Conservation (phyloP, 2,329 filamentous ascomycete genomes). For the Blastomyces emzantsi region DNA sequence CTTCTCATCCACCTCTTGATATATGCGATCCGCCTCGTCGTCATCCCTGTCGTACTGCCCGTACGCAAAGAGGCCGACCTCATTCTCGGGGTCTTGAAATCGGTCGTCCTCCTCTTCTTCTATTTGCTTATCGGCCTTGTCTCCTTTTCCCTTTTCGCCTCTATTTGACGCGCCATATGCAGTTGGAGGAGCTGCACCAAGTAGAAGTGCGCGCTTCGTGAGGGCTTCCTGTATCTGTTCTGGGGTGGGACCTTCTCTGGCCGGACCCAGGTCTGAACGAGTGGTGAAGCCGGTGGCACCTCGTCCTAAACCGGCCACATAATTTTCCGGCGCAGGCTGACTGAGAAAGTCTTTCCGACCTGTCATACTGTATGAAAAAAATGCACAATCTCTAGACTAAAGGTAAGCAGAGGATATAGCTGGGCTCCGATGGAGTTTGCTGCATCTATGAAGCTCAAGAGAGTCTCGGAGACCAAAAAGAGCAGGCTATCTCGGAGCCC, state of each 20-base stretch:
- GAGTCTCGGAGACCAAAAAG: background rate
- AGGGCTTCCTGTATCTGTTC: conserved; percentile 98
- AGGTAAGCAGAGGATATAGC: background rate
- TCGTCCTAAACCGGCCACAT: conserved; percentile 92
- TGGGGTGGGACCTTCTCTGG: conserved; percentile 87
- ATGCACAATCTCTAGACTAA: background rate
- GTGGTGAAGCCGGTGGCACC: conserved; percentile 98
- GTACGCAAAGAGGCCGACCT: conserved; percentile 88
- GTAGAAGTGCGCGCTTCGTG: conserved; percentile 79
- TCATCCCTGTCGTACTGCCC: conserved; percentile 96
- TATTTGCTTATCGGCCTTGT: conserved; percentile 46
- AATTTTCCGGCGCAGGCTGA: conserved; percentile 77
- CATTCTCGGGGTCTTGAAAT: conserved; percentile 94
- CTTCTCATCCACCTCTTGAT: conserved; percentile 89
- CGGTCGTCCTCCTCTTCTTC: conserved; percentile 69
- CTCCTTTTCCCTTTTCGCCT: conserved; percentile 49
- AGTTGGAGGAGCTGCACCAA: conserved; percentile 62
- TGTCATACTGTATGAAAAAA: conserved; percentile 40
- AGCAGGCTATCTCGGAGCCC: background rate
- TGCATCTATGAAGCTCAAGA: background rate
- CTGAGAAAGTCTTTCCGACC: conserved; percentile 75
- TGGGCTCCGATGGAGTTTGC: background rate
- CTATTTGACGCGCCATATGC: conserved; percentile 58
- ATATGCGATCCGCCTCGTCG: conserved; percentile 94
- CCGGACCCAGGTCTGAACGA: conserved; percentile 89